Conservation (phyloP, 2,329 filamentous ascomycete species). For the Zasmidium cellare region DNA sequence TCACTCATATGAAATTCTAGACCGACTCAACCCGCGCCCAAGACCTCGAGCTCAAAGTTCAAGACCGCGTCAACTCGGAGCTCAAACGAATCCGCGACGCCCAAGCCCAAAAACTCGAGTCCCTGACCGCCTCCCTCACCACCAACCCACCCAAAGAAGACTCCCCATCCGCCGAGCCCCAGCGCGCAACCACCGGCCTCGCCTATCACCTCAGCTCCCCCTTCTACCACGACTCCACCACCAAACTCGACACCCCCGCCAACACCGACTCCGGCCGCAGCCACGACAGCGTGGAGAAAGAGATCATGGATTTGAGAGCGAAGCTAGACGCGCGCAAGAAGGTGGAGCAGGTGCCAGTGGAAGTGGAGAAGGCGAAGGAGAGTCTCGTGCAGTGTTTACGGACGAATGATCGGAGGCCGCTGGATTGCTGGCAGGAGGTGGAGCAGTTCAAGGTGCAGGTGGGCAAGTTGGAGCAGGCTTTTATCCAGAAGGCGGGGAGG, state of each 20-base stretch:
- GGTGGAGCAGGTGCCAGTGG: slow-evolving; percentile 64
- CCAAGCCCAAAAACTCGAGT: slow-evolving; percentile 67
- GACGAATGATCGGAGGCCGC: slow-evolving; percentile 78
- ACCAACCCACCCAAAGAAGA: slow-evolving; percentile 37
- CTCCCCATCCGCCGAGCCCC: slow-evolving; percentile 20
- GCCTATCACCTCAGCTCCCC: slow-evolving; percentile 34
- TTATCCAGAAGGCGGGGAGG: slow-evolving; percentile 77
- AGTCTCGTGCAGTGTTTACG: slow-evolving; percentile 79
- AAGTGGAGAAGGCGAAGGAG: slow-evolving; percentile 71
- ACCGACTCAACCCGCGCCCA: slow-evolving; percentile 85
- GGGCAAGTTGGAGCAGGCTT: slow-evolving; percentile 77
- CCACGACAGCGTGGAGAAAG: slow-evolving; percentile 55
- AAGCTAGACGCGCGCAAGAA: slow-evolving; percentile 57
- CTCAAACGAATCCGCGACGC: slow-evolving; percentile 75
- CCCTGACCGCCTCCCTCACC: slow-evolving; percentile 60
- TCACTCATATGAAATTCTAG: slow-evolving; percentile 48
- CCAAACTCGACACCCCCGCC: slow-evolving; percentile 36
- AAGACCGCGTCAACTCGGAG: slow-evolving; percentile 81
- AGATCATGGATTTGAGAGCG: slow-evolving; percentile 57
- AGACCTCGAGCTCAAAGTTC: slow-evolving; percentile 81
- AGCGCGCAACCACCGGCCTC: slow-evolving; percentile 28
- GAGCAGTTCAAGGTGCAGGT: slow-evolving; percentile 89
- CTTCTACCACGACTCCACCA: slow-evolving; percentile 39
- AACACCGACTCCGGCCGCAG: slow-evolving; percentile 48
- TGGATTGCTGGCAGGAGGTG: slow-evolving; percentile 95